Conservation (phyloP, 306 rosid species). For the Sesbania bispinosa region DNA sequence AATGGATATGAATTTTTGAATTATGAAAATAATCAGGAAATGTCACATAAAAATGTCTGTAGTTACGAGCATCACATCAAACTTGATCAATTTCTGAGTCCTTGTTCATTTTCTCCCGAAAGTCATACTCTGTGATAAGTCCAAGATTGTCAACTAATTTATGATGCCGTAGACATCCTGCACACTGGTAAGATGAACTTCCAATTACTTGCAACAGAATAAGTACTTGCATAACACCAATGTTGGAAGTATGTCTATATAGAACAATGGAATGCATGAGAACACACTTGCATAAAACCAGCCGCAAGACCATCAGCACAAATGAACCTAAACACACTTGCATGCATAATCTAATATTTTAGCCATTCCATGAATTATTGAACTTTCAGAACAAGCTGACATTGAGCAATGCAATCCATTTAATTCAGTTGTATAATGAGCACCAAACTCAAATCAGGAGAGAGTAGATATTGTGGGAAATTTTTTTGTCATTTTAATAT, state of each 20-base stretch:
- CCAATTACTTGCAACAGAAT: conserved; percentile 26
- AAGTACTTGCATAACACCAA: background rate
- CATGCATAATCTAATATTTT: background rate
- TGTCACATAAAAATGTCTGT: conserved; percentile 7
- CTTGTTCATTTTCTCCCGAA: conserved; percentile 44
- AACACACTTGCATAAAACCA: background rate
- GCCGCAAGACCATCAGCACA: conserved; percentile 1
- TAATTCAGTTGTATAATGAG: no score
- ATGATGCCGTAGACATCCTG: conserved; percentile 78
- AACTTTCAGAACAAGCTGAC: no score
- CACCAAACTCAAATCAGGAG: background rate
- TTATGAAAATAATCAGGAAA: conserved; percentile 23
- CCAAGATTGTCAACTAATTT: conserved; percentile 83
- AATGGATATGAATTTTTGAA: conserved; percentile 34
- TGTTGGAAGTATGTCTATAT: background rate
- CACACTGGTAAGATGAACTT: conserved; percentile 54
- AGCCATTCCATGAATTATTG: conserved; percentile 4
- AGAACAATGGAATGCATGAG: background rate
- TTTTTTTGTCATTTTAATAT: background rate
- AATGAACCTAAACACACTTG: background rate
- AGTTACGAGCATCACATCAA: conserved; percentile 26
- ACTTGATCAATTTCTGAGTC: conserved; percentile 47
- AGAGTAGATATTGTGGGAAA: background rate
- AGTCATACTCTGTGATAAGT: conserved; percentile 67
- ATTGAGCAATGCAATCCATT: no score